These are phyloP conservation scores for Lactarius sanguifluus DNA, from an alignment of 768 basidiomycete species.

Conservation along the genomic window DNA sequence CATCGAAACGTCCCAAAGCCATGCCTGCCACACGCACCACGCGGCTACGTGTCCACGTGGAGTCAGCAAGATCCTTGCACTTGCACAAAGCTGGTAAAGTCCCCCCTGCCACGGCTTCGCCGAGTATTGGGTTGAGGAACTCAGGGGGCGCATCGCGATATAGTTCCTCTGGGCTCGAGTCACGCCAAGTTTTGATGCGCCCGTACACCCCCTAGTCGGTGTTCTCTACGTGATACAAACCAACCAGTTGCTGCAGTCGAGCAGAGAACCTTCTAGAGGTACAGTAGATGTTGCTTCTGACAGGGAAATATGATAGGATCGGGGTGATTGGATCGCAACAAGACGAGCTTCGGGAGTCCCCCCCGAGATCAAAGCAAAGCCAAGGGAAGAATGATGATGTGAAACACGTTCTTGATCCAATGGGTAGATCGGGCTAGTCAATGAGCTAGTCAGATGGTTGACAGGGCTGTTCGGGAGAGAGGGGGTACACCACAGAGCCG, in stretches of 20 bases:
- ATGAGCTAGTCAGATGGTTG: not conserved
- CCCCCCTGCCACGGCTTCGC: not conserved
- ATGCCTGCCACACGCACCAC: constrained; percentile 13
- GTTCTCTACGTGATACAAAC: not conserved
- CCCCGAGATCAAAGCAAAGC: not conserved
- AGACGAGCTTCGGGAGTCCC: not conserved
- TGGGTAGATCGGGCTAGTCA: not conserved
- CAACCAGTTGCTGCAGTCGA: constrained; percentile 15
- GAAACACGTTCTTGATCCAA: constrained; percentile 4
- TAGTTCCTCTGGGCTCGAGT: not conserved
- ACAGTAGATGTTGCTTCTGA: too few relatives aligned
- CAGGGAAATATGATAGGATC: too few relatives aligned
- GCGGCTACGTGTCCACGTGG: constrained; percentile 13
- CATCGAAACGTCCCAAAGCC: constrained; percentile 3
- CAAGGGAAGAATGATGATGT: not conserved
- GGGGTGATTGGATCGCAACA: constrained; percentile 10
- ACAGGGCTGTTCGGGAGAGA: not conserved
- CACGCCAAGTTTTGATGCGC: constrained; percentile 6
- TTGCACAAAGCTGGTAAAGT: not conserved
- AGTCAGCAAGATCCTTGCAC: not conserved
- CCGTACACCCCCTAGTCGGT: constrained; percentile 1
- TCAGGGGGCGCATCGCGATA: constrained; percentile 12
- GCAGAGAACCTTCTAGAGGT: not conserved
- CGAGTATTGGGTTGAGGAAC: not conserved
- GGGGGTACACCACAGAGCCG: not conserved